Evolutionary conservation across 2,329 filamentous ascomycete genomes (phyloP).

Genomic region (Fusarium graminum): DNA sequence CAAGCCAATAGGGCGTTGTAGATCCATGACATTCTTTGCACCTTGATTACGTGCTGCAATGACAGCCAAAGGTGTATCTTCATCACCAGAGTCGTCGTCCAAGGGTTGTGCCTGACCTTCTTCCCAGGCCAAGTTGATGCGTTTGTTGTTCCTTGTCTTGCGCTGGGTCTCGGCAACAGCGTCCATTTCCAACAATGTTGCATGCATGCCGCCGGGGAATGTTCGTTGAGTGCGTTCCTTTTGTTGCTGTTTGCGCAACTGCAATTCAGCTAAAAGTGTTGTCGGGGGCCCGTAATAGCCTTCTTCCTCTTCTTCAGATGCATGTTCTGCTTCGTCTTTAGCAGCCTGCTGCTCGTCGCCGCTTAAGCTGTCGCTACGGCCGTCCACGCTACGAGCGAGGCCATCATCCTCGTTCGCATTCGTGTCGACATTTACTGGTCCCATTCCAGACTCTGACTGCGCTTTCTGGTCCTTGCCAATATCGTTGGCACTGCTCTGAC

Average conservation of each 20-base stretch:
- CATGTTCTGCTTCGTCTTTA: constrained; percentile 60
- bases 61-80: constrained; percentile 89
- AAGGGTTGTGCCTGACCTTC: constrained; percentile 65
- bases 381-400: constrained; percentile 48
- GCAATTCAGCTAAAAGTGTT: constrained; percentile 91
- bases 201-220: constrained; percentile 84
- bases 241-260: constrained; percentile 89
- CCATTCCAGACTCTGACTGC: constrained; percentile 43
- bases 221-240: constrained; percentile 78
- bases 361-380: constrained; percentile 44
- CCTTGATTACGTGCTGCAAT: constrained; percentile 74
- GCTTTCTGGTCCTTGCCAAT: constrained; percentile 44
- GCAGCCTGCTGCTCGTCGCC: constrained; percentile 55
- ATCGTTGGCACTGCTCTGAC: constrained; percentile 51
- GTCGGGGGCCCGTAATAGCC: constrained; percentile 80
- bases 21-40: constrained; percentile 63
- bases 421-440: constrained; percentile 48
- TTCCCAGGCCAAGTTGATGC: constrained; percentile 93
- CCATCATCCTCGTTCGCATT: constrained; percentile 40
- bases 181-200: constrained; percentile 90
- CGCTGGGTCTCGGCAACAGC: constrained; percentile 88
- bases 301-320: constrained; percentile 62
- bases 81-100: constrained; percentile 71
- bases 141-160: constrained; percentile 78
- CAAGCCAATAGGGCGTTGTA: constrained; percentile 77